These are phyloP conservation scores for Cylindrotheca closterium DNA, from an alignment of 108 stramenopile species.

Conservation along the genomic window DNA sequence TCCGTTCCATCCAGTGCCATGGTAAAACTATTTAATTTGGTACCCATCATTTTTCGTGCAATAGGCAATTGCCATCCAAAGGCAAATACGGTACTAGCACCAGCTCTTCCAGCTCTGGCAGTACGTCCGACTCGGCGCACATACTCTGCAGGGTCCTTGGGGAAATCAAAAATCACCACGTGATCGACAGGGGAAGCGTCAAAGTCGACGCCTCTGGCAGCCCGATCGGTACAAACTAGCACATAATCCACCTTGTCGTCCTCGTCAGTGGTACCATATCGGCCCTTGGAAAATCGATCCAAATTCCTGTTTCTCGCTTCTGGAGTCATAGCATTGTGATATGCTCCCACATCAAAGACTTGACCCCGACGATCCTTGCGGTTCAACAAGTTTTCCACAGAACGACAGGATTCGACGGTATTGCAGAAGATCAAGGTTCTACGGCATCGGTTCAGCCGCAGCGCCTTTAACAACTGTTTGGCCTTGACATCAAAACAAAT, in stretches of 20 bases:
- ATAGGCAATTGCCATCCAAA: constrained; percentile 88
- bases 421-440: constrained; percentile 96
- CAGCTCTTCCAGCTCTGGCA: constrained; percentile 88
- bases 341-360: constrained; percentile 54
- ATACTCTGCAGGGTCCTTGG: constrained; percentile 93
- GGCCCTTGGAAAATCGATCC: constrained; percentile 54
- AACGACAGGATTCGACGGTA: constrained; percentile 91
- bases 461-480: constrained; percentile 74
- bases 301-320: constrained; percentile 63
- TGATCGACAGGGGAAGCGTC: constrained; percentile 85
- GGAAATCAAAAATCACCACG: constrained; percentile 95
- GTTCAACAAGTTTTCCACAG: constrained; percentile 88
- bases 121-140: constrained; percentile 90
- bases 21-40: constrained; percentile 34
- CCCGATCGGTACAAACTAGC: constrained; percentile 95
- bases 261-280: constrained; percentile 21
- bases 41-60: constrained; percentile 74
- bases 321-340: constrained; percentile 88
- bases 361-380: constrained; percentile 72
- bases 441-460: constrained; percentile 63
- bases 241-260: constrained; percentile 56
- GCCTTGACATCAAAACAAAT: constrained; percentile 84
- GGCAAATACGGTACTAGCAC: constrained; percentile 84
- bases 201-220: constrained; percentile 94
- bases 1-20: constrained; percentile 21